Base-by-base conservation (phyloP, 805 yeast genomes). In the Metschnikowia baotianmanensis region DNA sequence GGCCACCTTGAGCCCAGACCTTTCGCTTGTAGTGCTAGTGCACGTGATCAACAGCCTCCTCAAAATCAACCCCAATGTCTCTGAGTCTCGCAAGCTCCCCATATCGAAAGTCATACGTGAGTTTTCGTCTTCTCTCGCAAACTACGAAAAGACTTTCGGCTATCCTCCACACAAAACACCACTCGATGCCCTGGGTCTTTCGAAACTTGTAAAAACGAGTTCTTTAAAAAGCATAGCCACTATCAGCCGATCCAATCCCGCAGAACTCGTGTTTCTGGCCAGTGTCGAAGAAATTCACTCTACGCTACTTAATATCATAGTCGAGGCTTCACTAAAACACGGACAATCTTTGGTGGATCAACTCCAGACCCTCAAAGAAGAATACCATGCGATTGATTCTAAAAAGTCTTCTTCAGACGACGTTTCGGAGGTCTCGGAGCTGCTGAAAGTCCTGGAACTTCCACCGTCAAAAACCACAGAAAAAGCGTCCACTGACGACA, bases 321-420 rank as follows among this genome's bases (percentile, higher is more conserved):
- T 48, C 1, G 52, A 49, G 15, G 38, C 52, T 3, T 34, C 53
- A 21, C 25, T 49, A 7, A 29, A 24, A 4, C 36, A 42, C 15
- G 42, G 52, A 15, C 31, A 43, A 12, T 16, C 28, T 1, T 17
- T 51, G 15, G 29, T 47, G 3, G 27, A 33, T 8, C 46, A 45
- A 16, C 45, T 49, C 22, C 42, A 45, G 19, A 34, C 30, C 15
- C 48, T 50, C 15, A 34, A 45, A 23, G 25, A 30, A 4, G 35
- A 33, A 13, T 38, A 32, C 15, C 25, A 27, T 1, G 13, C 24
- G 11, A 16, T 32, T 13, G 13, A 22, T 5, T 17, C 24, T 2
- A 34, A 36, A 8, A 6, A 29, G 1, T 21, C 12, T 2, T 2
- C 9, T 15, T 9, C 22, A 13, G 13, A 4, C 11, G 30, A 23